Evolutionary conservation across 2,329 filamentous ascomycete genomes (phyloP), one percentile per base, ranked within the genome.

Genomic region (Calonectria hawksworthii): DNA sequence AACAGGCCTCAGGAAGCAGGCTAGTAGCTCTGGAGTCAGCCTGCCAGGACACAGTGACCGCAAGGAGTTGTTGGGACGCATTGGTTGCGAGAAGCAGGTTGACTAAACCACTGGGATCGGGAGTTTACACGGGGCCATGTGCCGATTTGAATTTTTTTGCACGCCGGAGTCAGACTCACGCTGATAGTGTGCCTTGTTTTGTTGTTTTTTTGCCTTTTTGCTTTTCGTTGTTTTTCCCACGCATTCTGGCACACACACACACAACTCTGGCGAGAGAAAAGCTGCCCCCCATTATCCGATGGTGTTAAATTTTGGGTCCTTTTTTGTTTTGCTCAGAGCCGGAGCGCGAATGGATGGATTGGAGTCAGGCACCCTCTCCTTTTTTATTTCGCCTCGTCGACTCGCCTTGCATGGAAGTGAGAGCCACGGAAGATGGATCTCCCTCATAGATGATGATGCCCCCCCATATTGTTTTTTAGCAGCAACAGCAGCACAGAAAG

Each of bases 31-130:
- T 8, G 90, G 90, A 63, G 91, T 94, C 80, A 94, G 92, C 80
- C 88, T 95, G 69, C 90, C 92, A 23, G 91, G 93, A 30, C 92
- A 94, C 84, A 93, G 93, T 80, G 94, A 95, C 84, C 91, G 93
- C 79, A 97, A 96, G 87, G 95, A 96, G 83, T 87, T 97, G 78
- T 88, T 97, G 68, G 94, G 94, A 56, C 89, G 95, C 68, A 97
- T 97, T 81, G 95, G 95, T 64, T 97, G 95, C 84, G 94, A 96
- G 84, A 95, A 95, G 88, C 93, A 92, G 82, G 88, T 92, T 70
- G 90, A 92, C 26, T 86, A 80, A 70, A 72, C 54, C 65, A 63
- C 66, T 71, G 70, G 63, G 66, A 65, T 59, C 56, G 63, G 76
- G 80, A 78, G 76, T 77, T 80, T 71, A 72, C 51, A 75, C 71